phyloP scores from a whole-genome alignment of 2,329 filamentous ascomycete genomes.

The Aspergillus tamarii region DNA sequence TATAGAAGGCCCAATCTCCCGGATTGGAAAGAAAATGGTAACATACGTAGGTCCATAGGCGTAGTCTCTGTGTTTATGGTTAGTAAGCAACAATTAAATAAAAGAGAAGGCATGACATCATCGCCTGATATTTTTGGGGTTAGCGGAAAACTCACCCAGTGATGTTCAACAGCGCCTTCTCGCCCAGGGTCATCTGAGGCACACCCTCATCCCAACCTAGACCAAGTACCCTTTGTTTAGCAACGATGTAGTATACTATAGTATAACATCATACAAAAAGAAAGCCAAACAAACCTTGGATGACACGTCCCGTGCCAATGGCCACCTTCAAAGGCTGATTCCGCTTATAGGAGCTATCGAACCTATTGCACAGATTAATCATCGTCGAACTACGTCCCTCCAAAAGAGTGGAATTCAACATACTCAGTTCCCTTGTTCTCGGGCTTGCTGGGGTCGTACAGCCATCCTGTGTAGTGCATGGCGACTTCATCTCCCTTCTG shows the following conservation, averaged over 20 bases:
- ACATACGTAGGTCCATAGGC: conserved; percentile 48
- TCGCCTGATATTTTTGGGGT: neutral
- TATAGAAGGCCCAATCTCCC: no score
- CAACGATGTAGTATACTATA: conserved; percentile 1
- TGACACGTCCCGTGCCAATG: conserved; percentile 84
- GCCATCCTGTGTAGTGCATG: conserved; percentile 90
- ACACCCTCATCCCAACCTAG: conserved; percentile 88
- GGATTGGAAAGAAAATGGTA: no score
- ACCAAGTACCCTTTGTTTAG: no score
- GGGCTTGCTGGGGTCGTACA: conserved; percentile 67
- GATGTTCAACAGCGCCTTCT: conserved; percentile 86
- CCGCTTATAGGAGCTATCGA: conserved; percentile 78
- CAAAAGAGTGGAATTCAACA: conserved; percentile 36
- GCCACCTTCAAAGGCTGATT: conserved; percentile 69
- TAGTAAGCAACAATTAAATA: neutral
- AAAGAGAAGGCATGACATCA: neutral
- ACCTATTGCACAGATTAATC: conserved; percentile 57
- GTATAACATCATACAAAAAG: no score
- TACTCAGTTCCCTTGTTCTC: conserved; percentile 72
- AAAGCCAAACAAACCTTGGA: conserved; percentile 67
- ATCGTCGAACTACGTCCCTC: no score
- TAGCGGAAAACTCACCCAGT: conserved; percentile 71
- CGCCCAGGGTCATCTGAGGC: conserved; percentile 81
- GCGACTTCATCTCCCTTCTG: conserved; percentile 70
- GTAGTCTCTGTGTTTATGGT: conserved; percentile 34